These are phyloP conservation scores for Puccinia polysora DNA, from an alignment of 1,284 basidiomycete species.

Conservation along the genomic window DNA sequence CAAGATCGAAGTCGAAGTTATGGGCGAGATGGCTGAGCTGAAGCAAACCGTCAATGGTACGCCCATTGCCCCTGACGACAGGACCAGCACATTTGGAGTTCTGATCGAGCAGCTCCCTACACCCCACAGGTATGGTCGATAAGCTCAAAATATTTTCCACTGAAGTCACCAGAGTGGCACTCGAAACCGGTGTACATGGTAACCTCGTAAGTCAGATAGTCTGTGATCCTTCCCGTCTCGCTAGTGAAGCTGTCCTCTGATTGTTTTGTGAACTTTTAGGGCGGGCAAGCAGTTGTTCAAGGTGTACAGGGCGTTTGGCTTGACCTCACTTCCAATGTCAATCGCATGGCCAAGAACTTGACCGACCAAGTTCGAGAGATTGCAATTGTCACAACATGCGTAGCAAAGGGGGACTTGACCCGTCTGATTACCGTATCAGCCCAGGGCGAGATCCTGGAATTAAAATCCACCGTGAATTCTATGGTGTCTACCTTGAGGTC, in stretches of 20 bases:
- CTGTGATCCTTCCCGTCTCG: neutral
- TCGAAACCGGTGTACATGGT: constrained; percentile 46
- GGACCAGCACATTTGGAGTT: neutral
- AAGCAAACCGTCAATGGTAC: constrained; percentile 98
- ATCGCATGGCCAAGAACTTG: constrained; percentile 22
- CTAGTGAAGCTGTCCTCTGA: neutral
- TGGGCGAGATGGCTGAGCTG: constrained; percentile 91
- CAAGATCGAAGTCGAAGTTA: constrained; percentile 93
- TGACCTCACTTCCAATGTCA: constrained; percentile 51
- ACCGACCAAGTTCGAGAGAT: constrained; percentile 43
- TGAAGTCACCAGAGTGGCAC: constrained; percentile 91
- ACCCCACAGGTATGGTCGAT: constrained; percentile 58
- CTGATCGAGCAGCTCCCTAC: neutral
- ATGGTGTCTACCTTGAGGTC: constrained; percentile 42
- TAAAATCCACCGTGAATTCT: constrained; percentile 41
- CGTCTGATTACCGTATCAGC: constrained; percentile 42
- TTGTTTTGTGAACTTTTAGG: constrained; percentile 43
- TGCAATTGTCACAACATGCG: constrained; percentile 35
- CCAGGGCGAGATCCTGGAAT: constrained; percentile 33
- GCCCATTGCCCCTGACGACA: constrained; percentile 56
- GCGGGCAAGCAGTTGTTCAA: constrained; percentile 53
- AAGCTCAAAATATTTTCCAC: constrained; percentile 82
- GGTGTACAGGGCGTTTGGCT: constrained; percentile 54
- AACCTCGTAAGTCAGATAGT: constrained; percentile 31
- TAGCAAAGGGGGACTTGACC: constrained; percentile 41